phyloP scores from a whole-genome alignment of 805 yeast species.

The Saccharomyces cerevisiae region DNA sequence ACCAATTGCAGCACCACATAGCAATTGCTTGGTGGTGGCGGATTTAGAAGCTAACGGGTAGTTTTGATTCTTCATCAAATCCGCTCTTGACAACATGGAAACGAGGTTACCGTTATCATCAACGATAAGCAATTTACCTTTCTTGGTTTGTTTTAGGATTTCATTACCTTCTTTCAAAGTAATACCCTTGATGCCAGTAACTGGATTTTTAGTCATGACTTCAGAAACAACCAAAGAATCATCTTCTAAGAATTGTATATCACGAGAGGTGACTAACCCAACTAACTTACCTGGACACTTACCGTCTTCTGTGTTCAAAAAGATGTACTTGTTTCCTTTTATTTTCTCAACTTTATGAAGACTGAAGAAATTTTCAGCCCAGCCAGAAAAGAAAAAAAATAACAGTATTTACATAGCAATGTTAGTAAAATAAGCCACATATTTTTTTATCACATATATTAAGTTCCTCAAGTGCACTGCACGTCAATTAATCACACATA shows the following conservation, averaged over 20 bases:
- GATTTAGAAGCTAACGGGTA: slow-evolving; percentile 95
- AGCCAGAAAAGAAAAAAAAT: neutral
- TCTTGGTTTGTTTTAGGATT: slow-evolving; percentile 83
- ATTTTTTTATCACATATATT: neutral
- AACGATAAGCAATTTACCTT: slow-evolving; percentile 94
- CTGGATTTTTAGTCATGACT: slow-evolving; percentile 83
- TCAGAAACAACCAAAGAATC: slow-evolving; percentile 52
- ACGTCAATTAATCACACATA: neutral
- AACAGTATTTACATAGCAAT: neutral
- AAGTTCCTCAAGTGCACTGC: neutral
- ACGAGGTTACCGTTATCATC: slow-evolving; percentile 69
- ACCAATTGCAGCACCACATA: slow-evolving; percentile 98
- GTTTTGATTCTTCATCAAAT: slow-evolving; percentile 88
- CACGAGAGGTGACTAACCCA: slow-evolving; percentile 96
- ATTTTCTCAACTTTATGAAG: slow-evolving; percentile 9
- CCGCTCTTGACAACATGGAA: slow-evolving; percentile 88
- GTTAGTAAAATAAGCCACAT: slow-evolving; percentile 15
- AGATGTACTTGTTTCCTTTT: neutral
- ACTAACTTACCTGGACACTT: slow-evolving; percentile 78
- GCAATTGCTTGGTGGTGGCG: slow-evolving; percentile 82
- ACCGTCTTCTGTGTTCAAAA: slow-evolving; percentile 58
- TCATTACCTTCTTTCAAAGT: slow-evolving; percentile 81
- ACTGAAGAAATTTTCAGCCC: slow-evolving; percentile 7
- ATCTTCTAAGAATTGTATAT: slow-evolving; percentile 87
- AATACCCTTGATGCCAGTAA: slow-evolving; percentile 78